These are phyloP conservation scores for Chamaecyparis obtusa DNA, from an alignment of 75 land plant species.

Conservation along the genomic window DNA sequence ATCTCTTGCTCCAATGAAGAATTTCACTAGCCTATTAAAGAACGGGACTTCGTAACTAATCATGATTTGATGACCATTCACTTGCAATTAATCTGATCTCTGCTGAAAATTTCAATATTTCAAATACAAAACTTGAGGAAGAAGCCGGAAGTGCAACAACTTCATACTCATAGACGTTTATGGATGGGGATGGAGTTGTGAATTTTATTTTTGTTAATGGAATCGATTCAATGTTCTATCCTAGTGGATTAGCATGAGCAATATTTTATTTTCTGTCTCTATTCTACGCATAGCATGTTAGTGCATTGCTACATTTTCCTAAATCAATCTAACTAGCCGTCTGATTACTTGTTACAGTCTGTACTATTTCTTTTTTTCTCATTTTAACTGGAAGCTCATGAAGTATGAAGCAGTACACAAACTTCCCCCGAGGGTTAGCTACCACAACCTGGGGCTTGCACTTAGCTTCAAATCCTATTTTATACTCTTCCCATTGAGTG, in stretches of 20 bases:
- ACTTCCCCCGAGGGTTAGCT: neutral
- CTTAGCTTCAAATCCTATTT: neutral
- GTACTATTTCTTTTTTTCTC: too few species aligned
- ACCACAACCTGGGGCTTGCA: neutral
- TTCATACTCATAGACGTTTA: neutral
- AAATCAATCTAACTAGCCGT: neutral
- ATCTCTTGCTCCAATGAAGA: too few species aligned
- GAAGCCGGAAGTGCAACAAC: constrained; percentile 25
- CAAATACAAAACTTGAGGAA: constrained; percentile 58
- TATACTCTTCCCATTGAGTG: neutral
- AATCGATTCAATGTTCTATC: neutral
- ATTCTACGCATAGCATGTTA: too few species aligned
- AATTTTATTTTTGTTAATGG: neutral
- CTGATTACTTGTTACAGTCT: neutral
- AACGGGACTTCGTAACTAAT: too few species aligned
- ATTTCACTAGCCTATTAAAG: too few species aligned
- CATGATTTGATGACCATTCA: too few species aligned
- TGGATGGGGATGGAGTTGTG: constrained; percentile 15
- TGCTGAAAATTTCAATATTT: neutral
- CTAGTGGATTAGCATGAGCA: neutral
- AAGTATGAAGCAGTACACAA: constrained; percentile 3
- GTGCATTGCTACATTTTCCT: neutral
- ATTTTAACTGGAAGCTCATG: too few species aligned
- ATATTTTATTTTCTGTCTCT: too few species aligned
- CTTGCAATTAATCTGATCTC: neutral